Percentiles rank a stretch among this genome's conserved stretches.
These are phyloP conservation scores for Solanum bulbocastanum DNA, from an alignment of 257 asterid genomes.

Conservation along the genomic window DNA sequence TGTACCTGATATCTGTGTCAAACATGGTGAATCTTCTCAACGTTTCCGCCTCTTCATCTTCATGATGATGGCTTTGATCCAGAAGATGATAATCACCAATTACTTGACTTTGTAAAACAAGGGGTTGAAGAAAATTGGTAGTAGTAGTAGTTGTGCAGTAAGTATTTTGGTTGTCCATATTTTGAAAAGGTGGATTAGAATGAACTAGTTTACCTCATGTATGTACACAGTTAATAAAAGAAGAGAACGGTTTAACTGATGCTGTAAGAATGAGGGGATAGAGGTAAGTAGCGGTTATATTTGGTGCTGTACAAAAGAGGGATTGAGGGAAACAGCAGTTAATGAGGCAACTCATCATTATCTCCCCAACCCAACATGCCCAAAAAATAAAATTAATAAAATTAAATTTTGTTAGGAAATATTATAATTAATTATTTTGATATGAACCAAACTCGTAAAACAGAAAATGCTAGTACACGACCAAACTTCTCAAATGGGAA, in stretches of 20 bases:
- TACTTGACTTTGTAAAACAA: not conserved
- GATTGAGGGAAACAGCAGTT: not conserved
- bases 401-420: not conserved
- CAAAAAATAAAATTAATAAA: too few species aligned
- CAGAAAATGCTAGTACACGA: not conserved
- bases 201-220: not conserved
- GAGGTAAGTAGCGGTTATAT: not conserved
- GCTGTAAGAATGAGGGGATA: constrained; percentile 1
- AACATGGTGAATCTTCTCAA: not conserved
- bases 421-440: not conserved
- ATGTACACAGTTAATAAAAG: not conserved
- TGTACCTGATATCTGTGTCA: not conserved
- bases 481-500: not conserved
- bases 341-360: not conserved
- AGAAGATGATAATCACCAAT: not conserved
- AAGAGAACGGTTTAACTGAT: not conserved
- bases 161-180: not conserved
- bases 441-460: not conserved
- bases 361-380: not conserved
- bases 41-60: not conserved
- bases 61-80: not conserved
- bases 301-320: not conserved
- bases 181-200: not conserved
- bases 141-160: not conserved
- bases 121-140: not conserved